These are phyloP conservation scores for Porodaedalea pini DNA, from an alignment of 1,284 basidiomycete species.

Conservation along the genomic window DNA sequence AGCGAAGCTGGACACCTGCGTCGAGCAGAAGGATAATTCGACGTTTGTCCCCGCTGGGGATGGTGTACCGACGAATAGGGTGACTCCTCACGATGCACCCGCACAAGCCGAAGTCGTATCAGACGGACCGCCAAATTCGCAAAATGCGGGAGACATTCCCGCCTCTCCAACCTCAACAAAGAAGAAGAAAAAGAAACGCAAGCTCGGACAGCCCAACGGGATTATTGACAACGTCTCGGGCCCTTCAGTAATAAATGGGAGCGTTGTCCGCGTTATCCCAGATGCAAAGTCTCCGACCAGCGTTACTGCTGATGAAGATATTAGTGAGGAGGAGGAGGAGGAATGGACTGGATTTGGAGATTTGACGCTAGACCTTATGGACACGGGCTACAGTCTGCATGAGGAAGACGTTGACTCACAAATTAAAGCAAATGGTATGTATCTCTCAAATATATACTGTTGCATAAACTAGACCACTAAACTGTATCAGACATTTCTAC, in stretches of 20 bases:
- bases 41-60: background rate
- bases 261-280: background rate
- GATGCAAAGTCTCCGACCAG: background rate
- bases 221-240: background rate
- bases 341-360: constrained; percentile 12
- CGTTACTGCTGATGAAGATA: background rate
- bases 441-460: background rate
- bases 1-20: no score
- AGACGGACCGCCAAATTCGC: no score
- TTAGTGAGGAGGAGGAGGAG: background rate
- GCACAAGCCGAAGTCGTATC: background rate
- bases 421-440: background rate
- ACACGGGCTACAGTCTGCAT: no score
- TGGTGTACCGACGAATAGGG: background rate
- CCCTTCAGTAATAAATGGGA: background rate
- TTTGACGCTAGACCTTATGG: no score
- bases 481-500: constrained; percentile 3
- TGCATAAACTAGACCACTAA: background rate
- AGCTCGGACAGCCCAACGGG: constrained; percentile 37
- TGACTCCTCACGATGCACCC: background rate
- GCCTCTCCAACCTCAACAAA: background rate
- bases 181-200: constrained; percentile 31
- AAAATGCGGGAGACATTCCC: background rate
- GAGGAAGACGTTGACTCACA: no score
- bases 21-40: no score